Evolutionary conservation across 1,284 basidiomycete genomes (phyloP).

Genomic region (Austroboletus niveus): DNA sequence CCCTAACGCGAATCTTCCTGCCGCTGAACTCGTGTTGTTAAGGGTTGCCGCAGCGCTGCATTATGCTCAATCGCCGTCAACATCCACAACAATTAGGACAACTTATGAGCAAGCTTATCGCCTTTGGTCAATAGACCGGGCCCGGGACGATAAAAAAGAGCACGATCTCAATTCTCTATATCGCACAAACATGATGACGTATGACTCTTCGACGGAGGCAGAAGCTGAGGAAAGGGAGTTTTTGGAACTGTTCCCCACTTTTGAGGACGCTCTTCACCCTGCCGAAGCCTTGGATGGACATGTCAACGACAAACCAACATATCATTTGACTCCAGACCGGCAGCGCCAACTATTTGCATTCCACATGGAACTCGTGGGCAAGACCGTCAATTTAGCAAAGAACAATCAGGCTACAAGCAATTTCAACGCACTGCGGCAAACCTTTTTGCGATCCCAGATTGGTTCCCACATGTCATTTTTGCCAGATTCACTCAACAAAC

Average conservation of each 20-base stretch:
- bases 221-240: constrained; percentile 84
- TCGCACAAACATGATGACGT: constrained; percentile 60
- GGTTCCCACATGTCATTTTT: constrained; percentile 10
- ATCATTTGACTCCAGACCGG: constrained; percentile 18
- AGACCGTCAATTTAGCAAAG: not conserved
- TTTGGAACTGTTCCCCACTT: constrained; percentile 79
- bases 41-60: constrained; percentile 46
- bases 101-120: constrained; percentile 74
- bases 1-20: constrained; percentile 14
- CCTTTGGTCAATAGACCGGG: constrained; percentile 83
- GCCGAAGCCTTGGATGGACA: constrained; percentile 13
- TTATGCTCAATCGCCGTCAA: constrained; percentile 29
- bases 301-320: constrained; percentile 5
- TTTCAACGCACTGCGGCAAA: constrained; percentile 24
- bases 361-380: constrained; percentile 25
- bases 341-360: constrained; percentile 27
- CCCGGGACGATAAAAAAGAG: constrained; percentile 64
- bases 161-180: constrained; percentile 78
- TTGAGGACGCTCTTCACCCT: constrained; percentile 58
- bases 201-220: constrained; percentile 65
- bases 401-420: not conserved
- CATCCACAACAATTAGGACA: constrained; percentile 40
- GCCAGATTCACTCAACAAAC: constrained; percentile 25
- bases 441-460: constrained; percentile 23
- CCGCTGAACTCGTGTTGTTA: constrained; percentile 45